phyloP scores from a whole-genome alignment of 805 yeast genomes.

The Candida parachauliodes region DNA sequence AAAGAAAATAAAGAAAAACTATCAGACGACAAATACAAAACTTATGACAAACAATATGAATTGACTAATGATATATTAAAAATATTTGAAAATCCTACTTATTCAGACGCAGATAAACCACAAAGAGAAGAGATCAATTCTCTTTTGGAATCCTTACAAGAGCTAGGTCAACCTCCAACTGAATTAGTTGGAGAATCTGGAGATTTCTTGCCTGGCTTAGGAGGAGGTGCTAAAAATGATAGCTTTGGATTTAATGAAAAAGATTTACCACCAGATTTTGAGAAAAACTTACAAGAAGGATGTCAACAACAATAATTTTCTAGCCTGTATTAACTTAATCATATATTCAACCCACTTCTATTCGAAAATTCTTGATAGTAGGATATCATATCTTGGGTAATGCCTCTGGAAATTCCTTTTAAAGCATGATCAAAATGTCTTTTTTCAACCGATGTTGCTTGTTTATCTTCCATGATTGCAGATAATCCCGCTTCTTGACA shows the following conservation, averaged over 20 bases:
- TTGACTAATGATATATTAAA: conserved; percentile 59
- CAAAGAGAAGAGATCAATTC: conserved; percentile 50
- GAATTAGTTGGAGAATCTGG: conserved; percentile 63
- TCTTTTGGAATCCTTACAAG: conserved; percentile 67
- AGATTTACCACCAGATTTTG: conserved; percentile 52
- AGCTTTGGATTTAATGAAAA: conserved; percentile 48
- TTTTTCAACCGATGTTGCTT: conserved; percentile 50
- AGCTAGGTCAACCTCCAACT: conserved; percentile 74
- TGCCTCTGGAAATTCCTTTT: conserved; percentile 65
- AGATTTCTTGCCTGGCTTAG: conserved; percentile 41
- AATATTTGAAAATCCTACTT: conserved; percentile 63
- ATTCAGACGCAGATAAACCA: conserved; percentile 47
- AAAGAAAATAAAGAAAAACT: conserved; percentile 45
- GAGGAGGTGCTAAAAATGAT: conserved; percentile 18
- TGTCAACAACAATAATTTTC: conserved; percentile 42
- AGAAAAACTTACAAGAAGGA: conserved; percentile 52
- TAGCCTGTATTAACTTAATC: background rate
- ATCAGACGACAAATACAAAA: conserved; percentile 43
- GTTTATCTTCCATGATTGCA: conserved; percentile 80
- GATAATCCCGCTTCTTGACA: conserved; percentile 95
- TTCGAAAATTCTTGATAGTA: conserved; percentile 61
- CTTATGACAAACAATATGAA: conserved; percentile 59
- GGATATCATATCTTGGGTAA: conserved; percentile 78
- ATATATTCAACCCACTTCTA: conserved; percentile 31
- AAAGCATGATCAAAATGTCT: conserved; percentile 74